Evolutionary conservation across 2,329 filamentous ascomycete genomes (phyloP).

Genomic region (Paecilomyces sp.): DNA sequence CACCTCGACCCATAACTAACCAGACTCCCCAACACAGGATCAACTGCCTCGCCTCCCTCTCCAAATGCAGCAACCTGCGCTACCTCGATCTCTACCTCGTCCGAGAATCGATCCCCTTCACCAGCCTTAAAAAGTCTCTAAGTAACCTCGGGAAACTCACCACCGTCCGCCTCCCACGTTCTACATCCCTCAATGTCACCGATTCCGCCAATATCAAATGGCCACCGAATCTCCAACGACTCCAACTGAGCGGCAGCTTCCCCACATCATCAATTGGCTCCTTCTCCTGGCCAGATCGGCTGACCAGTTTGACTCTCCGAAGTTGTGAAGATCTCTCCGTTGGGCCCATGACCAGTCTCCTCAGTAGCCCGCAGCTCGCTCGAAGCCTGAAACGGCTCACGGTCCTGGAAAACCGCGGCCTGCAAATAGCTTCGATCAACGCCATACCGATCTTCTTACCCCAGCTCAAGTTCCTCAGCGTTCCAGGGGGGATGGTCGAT

Average conservation of each 20-base stretch:
- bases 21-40: conserved; percentile 20
- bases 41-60: conserved; percentile 50
- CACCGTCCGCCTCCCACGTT: conserved; percentile 38
- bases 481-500: conserved; percentile 23
- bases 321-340: conserved; percentile 18
- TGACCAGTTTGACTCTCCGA: conserved; percentile 17
- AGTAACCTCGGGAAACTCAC: conserved; percentile 38
- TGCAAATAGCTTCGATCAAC: conserved; percentile 18
- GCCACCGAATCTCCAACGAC: conserved; percentile 17
- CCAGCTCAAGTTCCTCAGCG: conserved; percentile 18
- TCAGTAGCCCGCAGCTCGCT: conserved; percentile 15
- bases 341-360: conserved; percentile 13
- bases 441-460: conserved; percentile 18
- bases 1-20: background rate
- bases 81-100: conserved; percentile 49
- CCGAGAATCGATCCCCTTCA: conserved; percentile 42
- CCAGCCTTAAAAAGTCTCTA: conserved; percentile 44
- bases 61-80: conserved; percentile 46
- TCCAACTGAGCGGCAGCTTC: conserved; percentile 20
- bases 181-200: conserved; percentile 12
- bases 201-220: conserved; percentile 11
- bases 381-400: conserved; percentile 16
- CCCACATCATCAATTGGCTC: conserved; percentile 8
- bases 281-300: conserved; percentile 20
- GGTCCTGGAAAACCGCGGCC: conserved; percentile 17